Percentiles rank a stretch among this genome's conserved stretches.
Evolutionary conservation across 75 land plant species (phyloP).

Genomic region (Pinus taeda): DNA sequence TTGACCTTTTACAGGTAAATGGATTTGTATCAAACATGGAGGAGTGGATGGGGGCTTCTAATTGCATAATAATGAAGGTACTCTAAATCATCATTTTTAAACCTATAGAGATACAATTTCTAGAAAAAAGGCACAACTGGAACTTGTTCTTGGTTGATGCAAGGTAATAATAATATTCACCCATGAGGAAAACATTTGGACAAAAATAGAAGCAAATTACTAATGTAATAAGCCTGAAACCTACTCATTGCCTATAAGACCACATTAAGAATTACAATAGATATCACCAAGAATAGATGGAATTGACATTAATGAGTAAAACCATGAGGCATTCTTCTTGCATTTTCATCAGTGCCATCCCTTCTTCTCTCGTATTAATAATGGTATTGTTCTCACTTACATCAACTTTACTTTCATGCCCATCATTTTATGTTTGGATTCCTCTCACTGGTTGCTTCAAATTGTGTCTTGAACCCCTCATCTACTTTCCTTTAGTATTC

Average conservation of each 20-base stretch:
- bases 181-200: not conserved
- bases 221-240: not conserved
- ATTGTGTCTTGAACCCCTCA: not conserved
- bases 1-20: conserved; percentile 48
- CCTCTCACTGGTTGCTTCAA: not conserved
- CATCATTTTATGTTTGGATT: not conserved
- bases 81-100: too few relatives aligned
- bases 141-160: not conserved
- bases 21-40: conserved; percentile 94
- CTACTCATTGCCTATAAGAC: not conserved
- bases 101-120: not conserved
- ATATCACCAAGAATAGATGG: not conserved
- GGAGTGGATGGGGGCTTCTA: conserved; percentile 97
- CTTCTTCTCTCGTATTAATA: not conserved
- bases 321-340: not conserved
- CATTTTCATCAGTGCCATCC: not conserved
- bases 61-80: conserved; percentile 98
- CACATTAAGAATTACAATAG: not conserved
- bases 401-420: not conserved
- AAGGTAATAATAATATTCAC: too few relatives aligned
- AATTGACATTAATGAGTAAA: not conserved
- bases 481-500: not conserved
- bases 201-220: not conserved
- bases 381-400: not conserved
- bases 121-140: not conserved